Conservation (phyloP, 2,329 filamentous ascomycete genomes). For the Penicillium glabrum region DNA sequence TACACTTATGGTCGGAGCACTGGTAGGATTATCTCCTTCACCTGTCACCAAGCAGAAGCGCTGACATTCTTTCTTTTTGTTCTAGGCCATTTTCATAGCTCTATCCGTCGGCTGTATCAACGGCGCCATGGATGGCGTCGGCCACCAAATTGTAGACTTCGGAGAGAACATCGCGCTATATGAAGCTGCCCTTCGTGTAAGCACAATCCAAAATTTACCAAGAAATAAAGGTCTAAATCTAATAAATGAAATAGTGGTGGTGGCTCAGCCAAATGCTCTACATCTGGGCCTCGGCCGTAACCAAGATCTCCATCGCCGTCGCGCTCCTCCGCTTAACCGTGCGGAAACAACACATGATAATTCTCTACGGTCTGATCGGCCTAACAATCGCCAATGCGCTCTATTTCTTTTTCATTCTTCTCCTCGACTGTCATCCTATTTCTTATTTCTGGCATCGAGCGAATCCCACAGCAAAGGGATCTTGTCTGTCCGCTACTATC, state of each 20-base stretch:
- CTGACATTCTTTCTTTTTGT: neutral
- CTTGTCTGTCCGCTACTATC: conserved; percentile 36
- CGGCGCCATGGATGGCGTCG: conserved; percentile 7
- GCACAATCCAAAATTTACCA: neutral
- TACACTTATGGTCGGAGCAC: conserved; percentile 21
- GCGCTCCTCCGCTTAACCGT: conserved; percentile 51
- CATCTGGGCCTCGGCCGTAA: conserved; percentile 41
- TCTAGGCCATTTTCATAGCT: conserved; percentile 3
- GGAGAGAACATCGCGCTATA: neutral
- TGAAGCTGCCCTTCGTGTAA: conserved; percentile 10
- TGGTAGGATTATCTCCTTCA: conserved; percentile 10
- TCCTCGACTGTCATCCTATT: conserved; percentile 52
- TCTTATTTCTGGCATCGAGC: conserved; percentile 47
- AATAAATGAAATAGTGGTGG: conserved; percentile 32
- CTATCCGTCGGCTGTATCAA: conserved; percentile 5
- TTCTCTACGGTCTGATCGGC: conserved; percentile 45
- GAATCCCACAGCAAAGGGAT: conserved; percentile 28
- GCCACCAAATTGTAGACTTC: conserved; percentile 8
- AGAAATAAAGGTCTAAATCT: neutral
- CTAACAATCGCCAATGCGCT: conserved; percentile 42
- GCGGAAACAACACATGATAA: conserved; percentile 41
- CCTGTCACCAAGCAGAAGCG: no score
- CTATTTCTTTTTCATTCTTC: conserved; percentile 47
- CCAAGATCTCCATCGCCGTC: conserved; percentile 51
- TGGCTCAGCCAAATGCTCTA: conserved; percentile 54